Evolutionary conservation across 1,284 basidiomycete genomes (phyloP).

Genomic region (Irpex rosettiformis): DNA sequence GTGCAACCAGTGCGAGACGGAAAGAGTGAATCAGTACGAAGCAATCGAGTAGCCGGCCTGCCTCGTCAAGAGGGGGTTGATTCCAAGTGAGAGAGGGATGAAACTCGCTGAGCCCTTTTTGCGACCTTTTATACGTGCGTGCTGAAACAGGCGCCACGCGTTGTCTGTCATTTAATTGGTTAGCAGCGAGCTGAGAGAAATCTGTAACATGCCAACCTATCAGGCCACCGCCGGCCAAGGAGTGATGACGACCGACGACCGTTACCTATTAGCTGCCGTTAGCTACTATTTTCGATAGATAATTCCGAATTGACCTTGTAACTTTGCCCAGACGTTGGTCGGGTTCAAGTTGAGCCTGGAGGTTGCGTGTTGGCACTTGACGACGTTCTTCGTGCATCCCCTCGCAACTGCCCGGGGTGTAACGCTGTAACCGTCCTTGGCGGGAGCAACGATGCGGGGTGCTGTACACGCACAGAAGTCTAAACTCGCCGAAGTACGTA

Average conservation of each 20-base stretch:
- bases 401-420: too few species aligned
- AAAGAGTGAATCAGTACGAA: constrained; percentile 6
- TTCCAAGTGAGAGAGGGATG: constrained; percentile 9
- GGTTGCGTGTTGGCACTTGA: too few species aligned
- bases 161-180: background rate
- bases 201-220: background rate
- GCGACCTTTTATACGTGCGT: constrained; percentile 6
- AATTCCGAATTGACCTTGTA: background rate
- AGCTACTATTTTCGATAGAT: background rate
- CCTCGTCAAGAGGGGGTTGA: constrained; percentile 15
- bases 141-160: background rate
- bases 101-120: background rate
- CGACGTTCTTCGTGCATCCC: too few species aligned
- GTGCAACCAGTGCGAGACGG: background rate
- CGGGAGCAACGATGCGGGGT: too few species aligned
- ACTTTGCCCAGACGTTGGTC: background rate
- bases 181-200: background rate
- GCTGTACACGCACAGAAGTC: too few species aligned
- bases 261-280: too few species aligned
- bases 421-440: too few species aligned
- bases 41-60: constrained; percentile 5
- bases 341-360: background rate
- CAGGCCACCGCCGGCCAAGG: too few species aligned
- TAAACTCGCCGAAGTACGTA: too few species aligned
- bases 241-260: background rate